Percentiles rank a stretch among this genome's conserved stretches.
Evolutionary conservation across 2,329 filamentous ascomycete genomes (phyloP).

Genomic region (Colletotrichum sp.): DNA sequence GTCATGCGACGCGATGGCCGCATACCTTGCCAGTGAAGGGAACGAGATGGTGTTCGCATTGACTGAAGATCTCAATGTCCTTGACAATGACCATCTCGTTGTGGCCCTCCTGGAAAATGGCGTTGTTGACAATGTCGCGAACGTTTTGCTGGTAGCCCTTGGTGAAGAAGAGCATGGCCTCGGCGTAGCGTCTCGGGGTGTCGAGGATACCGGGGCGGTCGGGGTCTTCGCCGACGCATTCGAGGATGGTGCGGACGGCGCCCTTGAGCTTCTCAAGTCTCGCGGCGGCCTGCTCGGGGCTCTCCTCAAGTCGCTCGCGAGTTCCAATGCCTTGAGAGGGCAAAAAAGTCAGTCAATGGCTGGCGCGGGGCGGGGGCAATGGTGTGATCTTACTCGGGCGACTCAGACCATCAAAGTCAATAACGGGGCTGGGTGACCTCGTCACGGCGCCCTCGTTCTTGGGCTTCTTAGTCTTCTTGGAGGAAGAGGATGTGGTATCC

Average conservation of each 20-base stretch:
- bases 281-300: slow-evolving; percentile 50
- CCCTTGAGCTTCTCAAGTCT: slow-evolving; percentile 63
- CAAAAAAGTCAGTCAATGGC: slow-evolving; percentile 20
- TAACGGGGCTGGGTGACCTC: slow-evolving; percentile 50
- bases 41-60: slow-evolving; percentile 97
- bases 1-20: background rate
- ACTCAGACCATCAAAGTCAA: slow-evolving; percentile 66
- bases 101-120: slow-evolving; percentile 95
- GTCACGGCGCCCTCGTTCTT: slow-evolving; percentile 31
- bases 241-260: slow-evolving; percentile 69
- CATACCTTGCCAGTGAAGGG: slow-evolving; percentile 92
- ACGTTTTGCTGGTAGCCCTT: slow-evolving; percentile 97
- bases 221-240: slow-evolving; percentile 72
- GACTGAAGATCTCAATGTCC: slow-evolving; percentile 92
- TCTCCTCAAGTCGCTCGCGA: slow-evolving; percentile 64
- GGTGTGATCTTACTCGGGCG: slow-evolving; percentile 50
- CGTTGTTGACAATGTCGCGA: slow-evolving; percentile 86
- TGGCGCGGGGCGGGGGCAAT: background rate
- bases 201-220: slow-evolving; percentile 67
- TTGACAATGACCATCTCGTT: slow-evolving; percentile 98
- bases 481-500: slow-evolving; percentile 50
- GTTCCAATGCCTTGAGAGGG: slow-evolving; percentile 61
- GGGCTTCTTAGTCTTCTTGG: slow-evolving; percentile 36
- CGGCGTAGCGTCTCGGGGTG: slow-evolving; percentile 86
- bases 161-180: slow-evolving; percentile 94